These are phyloP conservation scores for Lolium multiflorum DNA, from an alignment of 176 grass and related monocot genomes.

Conservation along the genomic window DNA sequence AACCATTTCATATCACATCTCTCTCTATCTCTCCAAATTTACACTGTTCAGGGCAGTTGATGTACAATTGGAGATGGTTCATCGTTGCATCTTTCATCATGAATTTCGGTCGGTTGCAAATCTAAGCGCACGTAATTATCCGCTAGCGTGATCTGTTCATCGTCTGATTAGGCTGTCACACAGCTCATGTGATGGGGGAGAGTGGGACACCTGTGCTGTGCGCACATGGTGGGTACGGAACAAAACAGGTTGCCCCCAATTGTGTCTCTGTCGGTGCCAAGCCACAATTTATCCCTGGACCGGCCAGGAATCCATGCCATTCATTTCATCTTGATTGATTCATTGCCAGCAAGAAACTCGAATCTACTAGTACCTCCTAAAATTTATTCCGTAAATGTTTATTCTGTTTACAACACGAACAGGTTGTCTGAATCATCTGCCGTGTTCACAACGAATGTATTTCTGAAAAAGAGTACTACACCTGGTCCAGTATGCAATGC, in stretches of 20 bases:
- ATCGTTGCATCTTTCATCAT: not conserved
- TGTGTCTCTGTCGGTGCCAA: constrained; percentile 29
- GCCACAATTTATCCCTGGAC: not conserved
- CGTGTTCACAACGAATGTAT: no score
- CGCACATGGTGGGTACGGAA: constrained; percentile 6
- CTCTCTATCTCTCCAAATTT: not conserved
- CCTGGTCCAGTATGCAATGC: not conserved
- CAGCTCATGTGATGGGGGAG: not conserved
- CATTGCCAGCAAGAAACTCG: constrained; percentile 4
- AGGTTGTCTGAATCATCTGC: no score
- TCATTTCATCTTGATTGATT: constrained; percentile 2
- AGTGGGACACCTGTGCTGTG: not conserved
- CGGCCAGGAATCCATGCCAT: not conserved
- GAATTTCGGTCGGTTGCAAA: not conserved
- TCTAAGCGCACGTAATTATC: not conserved
- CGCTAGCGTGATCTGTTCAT: not conserved
- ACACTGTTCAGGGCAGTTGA: not conserved
- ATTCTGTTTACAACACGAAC: no score
- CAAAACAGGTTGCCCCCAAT: not conserved
- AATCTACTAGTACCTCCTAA: not conserved
- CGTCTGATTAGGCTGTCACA: not conserved
- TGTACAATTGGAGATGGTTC: no score
- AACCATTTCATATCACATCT: not conserved
- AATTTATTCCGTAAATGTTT: no score
- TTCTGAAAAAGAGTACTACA: not conserved